These are phyloP conservation scores for Populus tremula DNA, from an alignment of 345 rosid species.

Conservation along the genomic window DNA sequence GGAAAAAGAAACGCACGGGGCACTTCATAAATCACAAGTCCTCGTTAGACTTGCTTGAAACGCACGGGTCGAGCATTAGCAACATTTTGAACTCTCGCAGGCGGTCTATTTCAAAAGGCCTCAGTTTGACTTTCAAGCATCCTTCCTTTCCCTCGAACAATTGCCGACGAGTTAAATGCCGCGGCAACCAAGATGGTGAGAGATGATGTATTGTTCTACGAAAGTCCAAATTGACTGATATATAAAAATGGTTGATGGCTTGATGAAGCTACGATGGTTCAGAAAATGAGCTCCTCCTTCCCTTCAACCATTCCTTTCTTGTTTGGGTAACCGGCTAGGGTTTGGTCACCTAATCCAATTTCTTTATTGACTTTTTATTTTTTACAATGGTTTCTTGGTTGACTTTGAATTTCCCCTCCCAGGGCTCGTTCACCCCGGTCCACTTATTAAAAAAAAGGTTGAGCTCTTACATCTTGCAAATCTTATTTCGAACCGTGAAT, in stretches of 20 bases:
- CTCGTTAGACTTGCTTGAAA: neutral
- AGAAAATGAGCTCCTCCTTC: neutral
- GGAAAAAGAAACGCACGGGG: neutral
- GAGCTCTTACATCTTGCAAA: neutral
- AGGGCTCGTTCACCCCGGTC: neutral
- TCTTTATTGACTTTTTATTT: constrained; percentile 27
- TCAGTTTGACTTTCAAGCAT: neutral
- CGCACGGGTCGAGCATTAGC: neutral
- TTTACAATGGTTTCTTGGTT: no score
- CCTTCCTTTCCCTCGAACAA: neutral
- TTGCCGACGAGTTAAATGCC: neutral
- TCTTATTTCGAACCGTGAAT: constrained; percentile 3
- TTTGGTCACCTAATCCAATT: constrained; percentile 38
- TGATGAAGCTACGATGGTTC: neutral
- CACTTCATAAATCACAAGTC: neutral
- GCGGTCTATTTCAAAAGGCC: neutral
- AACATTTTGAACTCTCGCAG: neutral
- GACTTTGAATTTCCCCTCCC: no score
- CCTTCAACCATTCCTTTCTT: neutral
- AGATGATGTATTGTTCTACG: neutral
- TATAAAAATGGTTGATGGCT: neutral
- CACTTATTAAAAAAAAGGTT: neutral
- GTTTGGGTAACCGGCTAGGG: neutral
- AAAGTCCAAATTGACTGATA: neutral
- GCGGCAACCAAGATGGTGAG: neutral